These are phyloP conservation scores for Mycena olivaceomarginata DNA, from an alignment of 768 basidiomycete genomes.

Conservation along the genomic window DNA sequence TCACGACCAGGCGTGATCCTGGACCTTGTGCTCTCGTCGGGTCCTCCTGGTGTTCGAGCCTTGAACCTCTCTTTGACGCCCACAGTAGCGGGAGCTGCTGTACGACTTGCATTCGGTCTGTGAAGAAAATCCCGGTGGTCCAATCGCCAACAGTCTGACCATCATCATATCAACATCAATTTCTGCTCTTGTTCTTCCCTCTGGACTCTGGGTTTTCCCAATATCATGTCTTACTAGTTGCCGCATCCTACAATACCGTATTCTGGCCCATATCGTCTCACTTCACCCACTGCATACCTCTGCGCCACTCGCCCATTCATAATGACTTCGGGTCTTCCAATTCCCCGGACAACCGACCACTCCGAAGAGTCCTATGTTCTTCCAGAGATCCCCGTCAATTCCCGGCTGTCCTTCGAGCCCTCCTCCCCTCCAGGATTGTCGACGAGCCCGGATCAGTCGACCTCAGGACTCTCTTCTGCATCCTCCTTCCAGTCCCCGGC, in stretches of 20 bases:
- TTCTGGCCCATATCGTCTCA: background rate
- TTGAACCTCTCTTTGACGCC: constrained; percentile 22
- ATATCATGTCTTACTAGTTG: constrained; percentile 38
- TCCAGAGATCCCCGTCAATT: constrained; percentile 31
- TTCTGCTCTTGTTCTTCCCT: constrained; percentile 37
- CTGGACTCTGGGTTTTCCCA: constrained; percentile 12
- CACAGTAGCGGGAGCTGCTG: constrained; percentile 29
- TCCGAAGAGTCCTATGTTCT: constrained; percentile 14
- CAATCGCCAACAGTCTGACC: constrained; percentile 10
- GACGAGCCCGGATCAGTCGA: constrained; percentile 27
- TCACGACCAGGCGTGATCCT: background rate
- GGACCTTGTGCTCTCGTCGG: constrained; percentile 3
- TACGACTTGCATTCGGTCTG: constrained; percentile 10
- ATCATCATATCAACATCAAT: constrained; percentile 43
- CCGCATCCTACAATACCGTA: constrained; percentile 5
- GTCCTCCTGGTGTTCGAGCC: background rate
- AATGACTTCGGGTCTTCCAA: constrained; percentile 34
- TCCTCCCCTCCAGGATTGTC: constrained; percentile 36
- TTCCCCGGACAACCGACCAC: constrained; percentile 18
- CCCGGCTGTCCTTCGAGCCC: constrained; percentile 30
- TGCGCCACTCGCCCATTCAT: constrained; percentile 6
- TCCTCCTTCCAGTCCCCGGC: constrained; percentile 39
- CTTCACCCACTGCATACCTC: constrained; percentile 23
- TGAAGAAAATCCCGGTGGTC: constrained; percentile 14
- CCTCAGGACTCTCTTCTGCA: constrained; percentile 31